Evolutionary conservation across 495 filamentous ascomycete species (phyloP).

Genomic region (Rusavskia elegans): DNA sequence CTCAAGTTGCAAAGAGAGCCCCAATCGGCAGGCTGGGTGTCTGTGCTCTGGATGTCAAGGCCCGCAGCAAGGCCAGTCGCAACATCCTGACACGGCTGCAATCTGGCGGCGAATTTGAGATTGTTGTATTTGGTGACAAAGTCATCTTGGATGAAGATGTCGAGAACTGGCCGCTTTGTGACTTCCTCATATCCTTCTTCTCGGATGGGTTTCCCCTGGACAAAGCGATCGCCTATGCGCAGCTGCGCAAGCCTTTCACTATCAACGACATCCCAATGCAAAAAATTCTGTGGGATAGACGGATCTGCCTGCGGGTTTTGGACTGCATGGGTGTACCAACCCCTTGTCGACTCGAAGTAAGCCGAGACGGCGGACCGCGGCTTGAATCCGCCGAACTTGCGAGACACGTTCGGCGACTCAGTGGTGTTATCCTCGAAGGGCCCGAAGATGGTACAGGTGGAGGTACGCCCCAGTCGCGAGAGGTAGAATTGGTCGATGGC

Average conservation of each 20-base stretch:
- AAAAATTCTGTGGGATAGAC: slow-evolving; percentile 90
- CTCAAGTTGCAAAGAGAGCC: slow-evolving; percentile 9
- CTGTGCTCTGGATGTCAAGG: slow-evolving; percentile 90
- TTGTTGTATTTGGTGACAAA: slow-evolving; percentile 95
- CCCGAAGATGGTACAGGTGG: slow-evolving; percentile 57
- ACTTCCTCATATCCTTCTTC: slow-evolving; percentile 96
- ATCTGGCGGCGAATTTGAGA: slow-evolving; percentile 81
- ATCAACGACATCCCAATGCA: slow-evolving; percentile 98
- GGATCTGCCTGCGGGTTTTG: slow-evolving; percentile 72
- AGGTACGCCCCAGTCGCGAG: slow-evolving; percentile 36
- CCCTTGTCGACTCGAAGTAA: slow-evolving; percentile 81
- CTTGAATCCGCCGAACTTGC: slow-evolving; percentile 61
- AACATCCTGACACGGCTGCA: slow-evolving; percentile 90
- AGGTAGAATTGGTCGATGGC: slow-evolving; percentile 70
- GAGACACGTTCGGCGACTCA: slow-evolving; percentile 59
- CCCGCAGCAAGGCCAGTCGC: slow-evolving; percentile 84
- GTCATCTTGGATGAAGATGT: slow-evolving; percentile 80
- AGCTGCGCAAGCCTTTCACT: slow-evolving; percentile 83
- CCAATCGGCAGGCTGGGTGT: slow-evolving; percentile 64
- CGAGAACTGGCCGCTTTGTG: slow-evolving; percentile 62
- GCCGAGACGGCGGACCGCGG: slow-evolving; percentile 77
- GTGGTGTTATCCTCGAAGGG: slow-evolving; percentile 63
- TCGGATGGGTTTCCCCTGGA: slow-evolving; percentile 94
- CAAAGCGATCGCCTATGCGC: slow-evolving; percentile 89
- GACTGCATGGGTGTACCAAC: slow-evolving; percentile 81